Evolutionary conservation across 305 asterid genomes (phyloP), one percentile per base, ranked within the genome.

Genomic region (Fraxinus ornus): DNA sequence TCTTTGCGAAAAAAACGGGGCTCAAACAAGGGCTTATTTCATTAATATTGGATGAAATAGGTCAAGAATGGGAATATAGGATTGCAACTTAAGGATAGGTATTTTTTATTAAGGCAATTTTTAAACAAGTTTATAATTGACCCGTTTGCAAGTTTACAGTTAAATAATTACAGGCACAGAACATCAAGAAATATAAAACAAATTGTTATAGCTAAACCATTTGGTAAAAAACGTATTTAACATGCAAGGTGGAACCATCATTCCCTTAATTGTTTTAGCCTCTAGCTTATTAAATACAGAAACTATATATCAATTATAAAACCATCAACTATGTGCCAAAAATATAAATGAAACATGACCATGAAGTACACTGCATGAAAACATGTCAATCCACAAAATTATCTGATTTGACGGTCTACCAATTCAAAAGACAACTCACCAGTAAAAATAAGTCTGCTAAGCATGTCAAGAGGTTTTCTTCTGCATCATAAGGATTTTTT

Each of bases 381-480:
- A 70, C 74, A 76, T 22, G 73, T 82, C 49, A 55, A 75, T 24
- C 55, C 70, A 66, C 7, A n/a, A 71, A 26, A 71, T 7, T 36
- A 77, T 81, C 62, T 33, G 78, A 66, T 57, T 32, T 30, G 71
- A 60, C 49, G 21, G 35, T 85, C 78, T 64, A 60, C 33, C 78
- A 12, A 76, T 35, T 71, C 70, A 76, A 71, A 78, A 77, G 64
- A 84, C 8, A 28, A 35, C 35, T 33, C 83, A 95, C 98, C 95
- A 92, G 98, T 87, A 91, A 83, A 88, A 93, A 95, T 79, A 95
- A 89, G 89, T 95, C 98, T 64, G 98, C 98, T 26, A 95, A 86
- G 87, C 98, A 95, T 82, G 97, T 91, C 86, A 95, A 86, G 73
- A 95, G 97, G 84, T 94, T 95, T 84, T 95, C 98, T 84, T 95